Evolutionary conservation across 163 green algal genomes (phyloP).

Genomic region (Picocystis sp.): DNA sequence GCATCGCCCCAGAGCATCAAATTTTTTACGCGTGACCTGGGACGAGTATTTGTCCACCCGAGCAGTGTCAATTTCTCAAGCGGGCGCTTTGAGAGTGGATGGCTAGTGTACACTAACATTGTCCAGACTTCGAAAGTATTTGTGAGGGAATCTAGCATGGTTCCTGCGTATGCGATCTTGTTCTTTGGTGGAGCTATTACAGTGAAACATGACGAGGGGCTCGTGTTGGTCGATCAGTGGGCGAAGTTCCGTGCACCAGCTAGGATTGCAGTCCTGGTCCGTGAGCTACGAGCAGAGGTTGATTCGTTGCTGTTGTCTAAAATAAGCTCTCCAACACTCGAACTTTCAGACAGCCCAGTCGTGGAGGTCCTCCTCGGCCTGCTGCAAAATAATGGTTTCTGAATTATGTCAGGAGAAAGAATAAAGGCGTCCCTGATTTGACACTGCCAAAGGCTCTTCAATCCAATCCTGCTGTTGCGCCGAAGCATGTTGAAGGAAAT

Average conservation of each 20-base stretch:
- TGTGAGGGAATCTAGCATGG: constrained; percentile 60
- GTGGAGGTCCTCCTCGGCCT: too few relatives aligned
- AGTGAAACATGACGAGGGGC: constrained; percentile 39
- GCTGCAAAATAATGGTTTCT: too few relatives aligned
- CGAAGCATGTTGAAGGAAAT: too few relatives aligned
- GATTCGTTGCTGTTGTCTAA: constrained; percentile 47
- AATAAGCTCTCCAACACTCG: constrained; percentile 18
- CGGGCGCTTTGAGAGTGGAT: constrained; percentile 61
- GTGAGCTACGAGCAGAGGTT: constrained; percentile 54
- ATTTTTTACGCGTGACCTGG: constrained; percentile 51
- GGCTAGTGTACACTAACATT: constrained; percentile 62
- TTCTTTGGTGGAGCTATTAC: constrained; percentile 69
- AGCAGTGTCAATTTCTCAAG: constrained; percentile 59
- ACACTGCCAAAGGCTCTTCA: too few relatives aligned
- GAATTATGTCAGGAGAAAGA: too few relatives aligned
- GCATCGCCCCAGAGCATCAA: constrained; percentile 32
- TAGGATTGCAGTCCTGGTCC: constrained; percentile 70
- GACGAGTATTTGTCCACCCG: constrained; percentile 85
- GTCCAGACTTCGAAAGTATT: constrained; percentile 29
- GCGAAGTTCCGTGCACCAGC: constrained; percentile 59
- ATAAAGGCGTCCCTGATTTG: too few relatives aligned
- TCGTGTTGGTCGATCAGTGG: constrained; percentile 59
- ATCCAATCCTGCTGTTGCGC: too few relatives aligned
- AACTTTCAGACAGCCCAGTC: too few relatives aligned
- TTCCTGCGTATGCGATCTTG: constrained; percentile 67